Evolutionary conservation across 2,329 filamentous ascomycete genomes (phyloP).

Genomic region (Niveomyces coronatus): DNA sequence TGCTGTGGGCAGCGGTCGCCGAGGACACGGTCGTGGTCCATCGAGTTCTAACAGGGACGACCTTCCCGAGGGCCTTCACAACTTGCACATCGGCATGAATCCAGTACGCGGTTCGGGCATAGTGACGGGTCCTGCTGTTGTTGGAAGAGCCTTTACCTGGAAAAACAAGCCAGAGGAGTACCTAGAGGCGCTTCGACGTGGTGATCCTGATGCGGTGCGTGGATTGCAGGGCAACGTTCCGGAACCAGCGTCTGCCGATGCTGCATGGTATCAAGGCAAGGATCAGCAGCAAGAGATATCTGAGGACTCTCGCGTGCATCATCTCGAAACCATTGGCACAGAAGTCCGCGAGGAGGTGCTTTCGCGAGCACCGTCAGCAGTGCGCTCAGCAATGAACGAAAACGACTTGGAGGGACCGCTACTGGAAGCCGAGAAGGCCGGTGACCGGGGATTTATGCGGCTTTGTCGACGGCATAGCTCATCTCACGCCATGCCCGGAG

Average conservation of each 20-base stretch:
- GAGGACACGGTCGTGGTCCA: conserved; percentile 42
- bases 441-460: conserved; percentile 32
- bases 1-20: conserved; percentile 56
- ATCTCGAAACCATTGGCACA: conserved; percentile 22
- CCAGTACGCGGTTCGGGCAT: conserved; percentile 15
- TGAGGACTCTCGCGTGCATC: conserved; percentile 16
- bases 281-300: conserved; percentile 16
- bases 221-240: conserved; percentile 10
- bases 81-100: conserved; percentile 5
- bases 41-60: conserved; percentile 42
- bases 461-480: conserved; percentile 55
- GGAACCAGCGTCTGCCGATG: conserved; percentile 13
- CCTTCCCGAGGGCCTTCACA: conserved; percentile 23
- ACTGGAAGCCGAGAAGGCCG: conserved; percentile 36
- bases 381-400: conserved; percentile 49
- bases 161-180: conserved; percentile 55
- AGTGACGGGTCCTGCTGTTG: conserved; percentile 28
- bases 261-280: conserved; percentile 14
- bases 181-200: conserved; percentile 29
- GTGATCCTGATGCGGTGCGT: conserved; percentile 19
- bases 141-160: conserved; percentile 49
- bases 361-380: conserved; percentile 40
- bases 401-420: conserved; percentile 46
- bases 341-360: conserved; percentile 34
- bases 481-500: conserved; percentile 22